These are phyloP conservation scores for Diaporthe sp. DNA, from an alignment of 2,329 filamentous ascomycete genomes.

Conservation along the genomic window DNA sequence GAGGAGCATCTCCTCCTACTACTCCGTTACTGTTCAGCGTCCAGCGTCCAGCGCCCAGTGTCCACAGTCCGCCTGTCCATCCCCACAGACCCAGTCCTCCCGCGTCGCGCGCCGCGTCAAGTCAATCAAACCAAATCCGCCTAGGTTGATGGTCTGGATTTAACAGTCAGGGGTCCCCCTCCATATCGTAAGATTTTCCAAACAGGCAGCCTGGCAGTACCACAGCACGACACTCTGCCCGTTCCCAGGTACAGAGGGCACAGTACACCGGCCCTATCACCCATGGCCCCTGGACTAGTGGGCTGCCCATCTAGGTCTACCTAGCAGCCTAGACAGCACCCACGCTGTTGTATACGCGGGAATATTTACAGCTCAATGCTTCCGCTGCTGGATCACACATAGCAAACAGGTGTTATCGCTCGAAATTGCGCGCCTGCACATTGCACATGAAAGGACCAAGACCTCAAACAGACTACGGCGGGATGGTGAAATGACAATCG, in stretches of 20 bases:
- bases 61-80: conserved; percentile 7
- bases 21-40: not conserved
- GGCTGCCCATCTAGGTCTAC: not conserved
- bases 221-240: not conserved
- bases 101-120: conserved; percentile 27
- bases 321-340: not conserved
- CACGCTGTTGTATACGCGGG: not conserved
- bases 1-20: not conserved
- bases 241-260: not conserved
- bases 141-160: conserved; percentile 1
- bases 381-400: conserved; percentile 19
- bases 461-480: conserved; percentile 29
- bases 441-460: conserved; percentile 27
- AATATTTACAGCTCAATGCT: conserved; percentile 12
- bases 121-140: conserved; percentile 27
- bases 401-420: conserved; percentile 1
- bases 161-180: conserved; percentile 24
- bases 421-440: conserved; percentile 28
- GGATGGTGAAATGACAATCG: conserved; percentile 20
- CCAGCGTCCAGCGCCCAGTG: not conserved
- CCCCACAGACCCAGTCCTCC: conserved; percentile 28
- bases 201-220: conserved; percentile 18
- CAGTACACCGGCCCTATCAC: not conserved
- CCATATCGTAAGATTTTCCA: conserved; percentile 25
- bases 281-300: conserved; percentile 8